Base-by-base conservation (phyloP, 345 rosid genomes). In the Eucalyptus sp. region DNA sequence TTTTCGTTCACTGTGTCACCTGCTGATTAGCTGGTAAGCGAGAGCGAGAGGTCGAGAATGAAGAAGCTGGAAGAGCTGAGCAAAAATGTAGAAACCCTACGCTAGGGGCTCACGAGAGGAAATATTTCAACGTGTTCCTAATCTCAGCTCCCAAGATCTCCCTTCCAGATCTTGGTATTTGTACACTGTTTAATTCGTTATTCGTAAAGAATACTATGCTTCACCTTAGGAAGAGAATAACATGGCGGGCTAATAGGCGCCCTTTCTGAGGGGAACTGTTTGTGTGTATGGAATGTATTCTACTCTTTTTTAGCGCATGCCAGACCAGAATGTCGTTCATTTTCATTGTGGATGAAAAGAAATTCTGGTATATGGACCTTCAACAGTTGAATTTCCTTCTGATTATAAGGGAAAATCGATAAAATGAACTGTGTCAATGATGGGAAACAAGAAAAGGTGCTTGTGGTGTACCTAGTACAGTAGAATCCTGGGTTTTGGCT, bases 51-150 rank as follows among this genome's bases (percentile, higher is more conserved):
- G 54, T 50, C 92, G 60, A 93, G 99, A 91, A 92, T 95, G 97
- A 92, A 93, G 95, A 98, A 98, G 92, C 97, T 97, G 56, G 99
- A 96, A 66, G 98, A 96, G 90, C 94, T 97, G 92, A 96, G 94
- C 96, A 95, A 91, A 92, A 94, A 90, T 58, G 91, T 95, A 22
- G 98, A 96, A 86, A 85, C 89, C 50, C 93, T 94, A 10, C 50
- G 80, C n/a, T 93, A 88, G 89, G 80, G 41, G 31, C 22, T 71
- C 86, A 41, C 48, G 31, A 48, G 20, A 89, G 86, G 68, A 54
- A 49, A 68, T 85, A 83, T 51, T 91, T 60, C 86, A 14, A 37
- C 20, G 20, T 91, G 50, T 3, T 50, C 83, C 46, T 76, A 76
- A 20, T 37, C 46, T 41, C 83, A 76, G 43, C 83, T 76, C 83